Base-by-base conservation (phyloP, 106 monocot genomes). In the Dactylorhiza incarnata region DNA sequence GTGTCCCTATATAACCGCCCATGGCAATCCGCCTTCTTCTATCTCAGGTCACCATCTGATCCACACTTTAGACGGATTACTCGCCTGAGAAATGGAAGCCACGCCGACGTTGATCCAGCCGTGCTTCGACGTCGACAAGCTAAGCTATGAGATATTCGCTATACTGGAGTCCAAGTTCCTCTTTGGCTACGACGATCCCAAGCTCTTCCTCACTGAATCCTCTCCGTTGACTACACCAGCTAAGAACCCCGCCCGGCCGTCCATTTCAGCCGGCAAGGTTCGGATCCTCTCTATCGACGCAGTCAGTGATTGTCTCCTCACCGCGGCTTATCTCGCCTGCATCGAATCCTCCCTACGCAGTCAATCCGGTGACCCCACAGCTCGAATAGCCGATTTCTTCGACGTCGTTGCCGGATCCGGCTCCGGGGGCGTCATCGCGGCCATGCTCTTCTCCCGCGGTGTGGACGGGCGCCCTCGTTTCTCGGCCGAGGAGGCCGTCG, bases 341-440 rank as follows among this genome's bases (percentile, higher is more conserved):
- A 84, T 95, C 4, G 95, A 95, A 53, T 44, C 81, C 74, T 78
- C 79, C 22, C 83, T 95, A 25, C 72, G 83, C 15, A 62, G 55
- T 29, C 68, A 52, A 11, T 77, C 89, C 29, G 72, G 79, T 43
- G 72, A 86, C 48, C 68, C 89, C 14, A 12, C 77, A 14, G 85
- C 87, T 11, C 52, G 76, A 19, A 84, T 95, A 51, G 54, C 92
- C 23, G 87, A 95, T 73, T 88, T 89, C 88, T 95, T 95, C 78
- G 95, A 95, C 81, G 53, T 83, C 16, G 92, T 89, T 2, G 89
- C 89, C 0, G 95, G 95, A 7, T 92, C 95, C 45, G 95, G 95
- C 56, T 68, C 75, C 24, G 95, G 95, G 1, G 95, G 87, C 17
- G 74, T 92, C 73, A 84, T 95, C 26, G 84, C 81, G 71, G 76